These are phyloP conservation scores for Pseudopithomyces chartarum DNA, from an alignment of 2,329 filamentous ascomycete species.

Conservation along the genomic window DNA sequence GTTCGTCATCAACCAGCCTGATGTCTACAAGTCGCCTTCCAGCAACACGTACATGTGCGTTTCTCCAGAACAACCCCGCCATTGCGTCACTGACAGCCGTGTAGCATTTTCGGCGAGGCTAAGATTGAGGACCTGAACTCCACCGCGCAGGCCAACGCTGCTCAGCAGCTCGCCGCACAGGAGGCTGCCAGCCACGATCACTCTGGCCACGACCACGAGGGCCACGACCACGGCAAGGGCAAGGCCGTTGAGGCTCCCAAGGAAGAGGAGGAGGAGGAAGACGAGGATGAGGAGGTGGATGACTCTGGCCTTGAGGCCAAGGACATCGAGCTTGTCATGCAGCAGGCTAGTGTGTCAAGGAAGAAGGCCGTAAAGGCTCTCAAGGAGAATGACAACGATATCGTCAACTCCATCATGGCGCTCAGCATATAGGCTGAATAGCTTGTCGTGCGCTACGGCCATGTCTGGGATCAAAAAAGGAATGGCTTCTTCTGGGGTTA, in stretches of 20 bases:
- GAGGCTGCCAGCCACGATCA: constrained; percentile 71
- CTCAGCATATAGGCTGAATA: constrained; percentile 60
- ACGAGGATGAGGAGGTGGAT: constrained; percentile 95
- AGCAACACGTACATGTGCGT: constrained; percentile 99
- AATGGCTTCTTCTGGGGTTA: constrained; percentile 11
- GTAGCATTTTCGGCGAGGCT: constrained; percentile 97
- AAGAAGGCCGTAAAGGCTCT: constrained; percentile 99
- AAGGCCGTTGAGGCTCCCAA: constrained; percentile 69
- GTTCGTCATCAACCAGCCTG: constrained; percentile 99
- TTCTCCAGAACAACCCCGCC: constrained; percentile 10
- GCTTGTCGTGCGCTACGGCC: not conserved
- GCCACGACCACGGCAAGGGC: constrained; percentile 74
- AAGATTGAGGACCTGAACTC: constrained; percentile 99
- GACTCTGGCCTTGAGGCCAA: constrained; percentile 95
- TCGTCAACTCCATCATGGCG: constrained; percentile 99
- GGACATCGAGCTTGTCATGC: constrained; percentile 99
- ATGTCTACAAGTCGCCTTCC: constrained; percentile 98
- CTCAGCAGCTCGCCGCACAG: constrained; percentile 87
- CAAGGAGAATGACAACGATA: constrained; percentile 99
- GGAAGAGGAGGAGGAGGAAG: constrained; percentile 78
- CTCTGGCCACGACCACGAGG: constrained; percentile 73
- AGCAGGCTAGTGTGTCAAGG: constrained; percentile 92
- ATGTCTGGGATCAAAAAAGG: constrained; percentile 8
- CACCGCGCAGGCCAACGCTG: constrained; percentile 92
- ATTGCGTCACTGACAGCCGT: constrained; percentile 17